Percentiles rank a stretch among this genome's conserved stretches.
These are phyloP conservation scores for Bonia amplexicaulis DNA, from an alignment of 176 grass and related monocot genomes.

Conservation along the genomic window DNA sequence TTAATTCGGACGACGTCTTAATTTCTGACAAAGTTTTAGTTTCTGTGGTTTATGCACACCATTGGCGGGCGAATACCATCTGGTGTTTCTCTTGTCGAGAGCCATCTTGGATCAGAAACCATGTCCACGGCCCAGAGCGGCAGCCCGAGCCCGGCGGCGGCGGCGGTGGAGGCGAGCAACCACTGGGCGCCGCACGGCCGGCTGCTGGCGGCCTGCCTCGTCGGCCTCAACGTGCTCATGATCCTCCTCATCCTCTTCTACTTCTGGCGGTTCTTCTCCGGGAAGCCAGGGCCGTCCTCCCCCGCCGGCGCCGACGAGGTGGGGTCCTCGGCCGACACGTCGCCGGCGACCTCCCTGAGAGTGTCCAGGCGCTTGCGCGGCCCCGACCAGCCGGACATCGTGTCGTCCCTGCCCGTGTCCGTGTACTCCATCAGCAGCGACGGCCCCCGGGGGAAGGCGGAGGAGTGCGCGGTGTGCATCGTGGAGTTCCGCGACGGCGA, in stretches of 20 bases:
- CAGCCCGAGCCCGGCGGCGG: neutral
- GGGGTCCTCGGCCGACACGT: neutral
- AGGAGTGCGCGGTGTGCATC: constrained; percentile 67
- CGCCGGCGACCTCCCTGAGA: constrained; percentile 17
- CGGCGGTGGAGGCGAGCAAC: constrained; percentile 15
- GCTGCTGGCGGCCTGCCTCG: constrained; percentile 29
- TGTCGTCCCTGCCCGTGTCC: constrained; percentile 31
- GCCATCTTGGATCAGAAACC: neutral
- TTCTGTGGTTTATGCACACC: constrained; percentile 21
- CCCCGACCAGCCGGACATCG: neutral
- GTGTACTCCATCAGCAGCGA: constrained; percentile 25
- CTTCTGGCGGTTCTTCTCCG: constrained; percentile 64
- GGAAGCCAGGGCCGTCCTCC: neutral
- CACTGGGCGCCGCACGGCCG: constrained; percentile 34
- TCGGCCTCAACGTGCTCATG: constrained; percentile 49
- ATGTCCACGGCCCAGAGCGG: constrained; percentile 27
- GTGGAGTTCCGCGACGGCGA: constrained; percentile 58
- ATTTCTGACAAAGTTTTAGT: neutral
- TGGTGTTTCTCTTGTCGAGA: neutral
- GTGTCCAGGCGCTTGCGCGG: neutral
- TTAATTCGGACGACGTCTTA: neutral
- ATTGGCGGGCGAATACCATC: neutral
- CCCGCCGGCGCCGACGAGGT: neutral
- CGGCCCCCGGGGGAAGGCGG: neutral
- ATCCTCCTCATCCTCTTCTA: constrained; percentile 50